Evolutionary conservation across 805 yeast genomes (phyloP), one percentile per base, ranked within the genome.

Genomic region (Lachancea waltii): DNA sequence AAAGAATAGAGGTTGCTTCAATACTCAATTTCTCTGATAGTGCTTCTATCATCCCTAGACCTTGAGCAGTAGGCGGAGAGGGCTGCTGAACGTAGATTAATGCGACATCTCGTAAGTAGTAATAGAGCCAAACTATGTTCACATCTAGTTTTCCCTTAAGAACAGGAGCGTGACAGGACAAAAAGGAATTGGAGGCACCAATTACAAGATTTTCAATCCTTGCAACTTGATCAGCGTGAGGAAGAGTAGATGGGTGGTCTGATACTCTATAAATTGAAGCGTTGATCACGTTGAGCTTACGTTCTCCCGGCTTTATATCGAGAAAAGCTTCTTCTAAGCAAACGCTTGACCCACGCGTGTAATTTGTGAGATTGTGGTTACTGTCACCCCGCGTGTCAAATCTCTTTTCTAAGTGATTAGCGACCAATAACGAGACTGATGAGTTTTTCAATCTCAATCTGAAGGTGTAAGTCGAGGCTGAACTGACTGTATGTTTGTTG

Each of bases 131-230:
- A n/a, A 58, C 43, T 3, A 53, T n/a, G 40, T 50, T 52, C 6
- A 57, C 50, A 40, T 58, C 64, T 17, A 60, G 33, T 22, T 49
- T 51, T 3, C 54, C n/a, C 16, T 47, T 47, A 11, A 56, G 30
- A 10, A 37, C 33, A 1, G 63, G 62, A 9, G 57, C 26, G 10
- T 11, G 24, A n/a, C 52, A 18, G 8, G 7, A 14, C 2, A 40
- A 19, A 3, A 25, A 20, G 11, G 28, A 18, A 2, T 19, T 9
- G 4, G 24, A 20, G 1, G 17, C 17, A 8, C 25, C 31, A 4
- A 55, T 3, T 5, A 28, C 25, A 6, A 60, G 33, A 19, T 55
- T 35, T 4, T 35, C 32, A 4, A 53, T 25, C 3, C 37, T 40
- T n/a, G 53, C 23, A 4, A 56, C 34, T 9, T 42, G 32, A 21